Evolutionary conservation across 768 basidiomycete species (phyloP), one percentile per base, ranked within the genome.

Genomic region (Mycena amicta): DNA sequence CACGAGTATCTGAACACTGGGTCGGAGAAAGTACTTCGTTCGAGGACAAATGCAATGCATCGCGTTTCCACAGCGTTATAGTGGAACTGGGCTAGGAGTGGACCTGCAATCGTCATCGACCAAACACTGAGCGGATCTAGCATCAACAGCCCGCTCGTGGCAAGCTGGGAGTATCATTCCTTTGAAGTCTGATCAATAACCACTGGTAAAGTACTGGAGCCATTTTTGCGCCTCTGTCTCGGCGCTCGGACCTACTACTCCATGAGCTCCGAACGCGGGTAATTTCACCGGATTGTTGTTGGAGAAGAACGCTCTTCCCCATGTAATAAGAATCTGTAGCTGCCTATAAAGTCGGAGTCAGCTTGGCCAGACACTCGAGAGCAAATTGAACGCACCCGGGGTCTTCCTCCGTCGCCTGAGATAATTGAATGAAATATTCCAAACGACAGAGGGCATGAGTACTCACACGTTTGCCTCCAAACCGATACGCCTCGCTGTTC

Each of bases 401-500:
- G 18, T 37, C 33, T 18, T 8, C 8, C 11, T 8, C 11, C 8
- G 33, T 37, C 8, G 33, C 33, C 33, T 37, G 33, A 8, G 33
- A 18, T 18, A 8, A 37, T 8, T 37, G 11, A 37, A 18, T 18
- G 18, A 8, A 37, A 8, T 37, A 37, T 37, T 37, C 33, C 11
- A 37, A 37, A 37, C n/a, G 33, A 37, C 18, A 18, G 8, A 37
- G 33, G 8, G 33, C 11, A 37, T 18, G 33, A 18, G n/a, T n/a
- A n/a, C 33, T 37, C 18, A 18, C 33, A 8, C 33, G 52, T 47
- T 57, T 59, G 15, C 65, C 65, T 2, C 65, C 65, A 25, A 59
- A 64, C 37, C 59, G 43, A 22, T 49, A 45, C 13, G 65, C 63
- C 22, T 59, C 63, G 15, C 5, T 41, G 37, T 66, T 64, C 25